Percentiles rank a stretch among this genome's conserved stretches.
Evolutionary conservation across 176 grass and related monocot genomes (phyloP).

Genomic region (Phoenix roebelenii): DNA sequence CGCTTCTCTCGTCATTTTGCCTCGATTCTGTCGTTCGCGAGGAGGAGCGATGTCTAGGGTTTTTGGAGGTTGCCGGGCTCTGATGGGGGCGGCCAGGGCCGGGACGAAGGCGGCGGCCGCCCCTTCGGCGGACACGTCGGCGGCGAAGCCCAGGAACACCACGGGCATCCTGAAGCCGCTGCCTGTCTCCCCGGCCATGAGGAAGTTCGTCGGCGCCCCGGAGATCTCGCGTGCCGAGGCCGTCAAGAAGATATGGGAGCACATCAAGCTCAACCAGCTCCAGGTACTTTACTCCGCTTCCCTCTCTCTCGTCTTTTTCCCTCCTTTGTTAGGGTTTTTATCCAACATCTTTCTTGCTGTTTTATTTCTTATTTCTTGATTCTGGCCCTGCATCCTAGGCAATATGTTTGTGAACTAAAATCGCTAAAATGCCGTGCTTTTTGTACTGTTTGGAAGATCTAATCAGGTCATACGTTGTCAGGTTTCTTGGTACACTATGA

Average conservation of each 20-base stretch:
- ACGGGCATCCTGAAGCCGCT: constrained; percentile 31
- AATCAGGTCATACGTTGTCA: too few species aligned
- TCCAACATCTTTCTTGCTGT: background rate
- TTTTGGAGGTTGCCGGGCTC: constrained; percentile 41
- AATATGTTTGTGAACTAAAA: too few species aligned
- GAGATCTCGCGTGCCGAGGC: constrained; percentile 51
- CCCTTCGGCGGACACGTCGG: background rate
- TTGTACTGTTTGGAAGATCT: too few species aligned
- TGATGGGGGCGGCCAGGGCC: constrained; percentile 33
- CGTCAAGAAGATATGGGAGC: constrained; percentile 62
- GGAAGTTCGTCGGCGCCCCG: constrained; percentile 43
- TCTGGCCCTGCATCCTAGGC: too few species aligned
- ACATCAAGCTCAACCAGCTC: constrained; percentile 70
- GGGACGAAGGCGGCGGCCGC: constrained; percentile 14
- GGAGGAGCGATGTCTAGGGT: constrained; percentile 37
- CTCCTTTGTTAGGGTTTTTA: background rate
- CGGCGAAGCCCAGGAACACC: constrained; percentile 1
- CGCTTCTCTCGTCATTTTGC: too few species aligned
- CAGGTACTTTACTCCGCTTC: constrained; percentile 38
- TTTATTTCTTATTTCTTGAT: background rate
- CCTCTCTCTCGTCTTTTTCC: background rate
- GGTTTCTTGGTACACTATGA: too few species aligned
- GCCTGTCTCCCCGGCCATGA: constrained; percentile 42
- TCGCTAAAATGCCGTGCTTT: too few species aligned
- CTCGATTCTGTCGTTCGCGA: background rate